Percentiles rank a stretch among this genome's conserved stretches.
Evolutionary conservation across 257 asterid genomes (phyloP).

Genomic region (Schizonepeta tenuifolia): DNA sequence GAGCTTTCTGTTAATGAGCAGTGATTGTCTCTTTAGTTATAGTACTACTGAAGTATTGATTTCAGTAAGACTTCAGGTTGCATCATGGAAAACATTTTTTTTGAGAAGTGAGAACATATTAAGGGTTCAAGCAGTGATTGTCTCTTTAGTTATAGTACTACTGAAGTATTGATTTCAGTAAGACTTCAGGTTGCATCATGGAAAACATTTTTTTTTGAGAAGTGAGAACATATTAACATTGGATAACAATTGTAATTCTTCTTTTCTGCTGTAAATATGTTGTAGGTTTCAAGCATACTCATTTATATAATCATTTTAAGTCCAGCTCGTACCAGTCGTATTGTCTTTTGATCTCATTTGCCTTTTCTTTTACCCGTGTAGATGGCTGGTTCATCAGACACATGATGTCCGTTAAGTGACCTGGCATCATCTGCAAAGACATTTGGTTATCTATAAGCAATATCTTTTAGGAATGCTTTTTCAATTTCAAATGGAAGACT

Average conservation of each 20-base stretch:
- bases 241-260: not conserved
- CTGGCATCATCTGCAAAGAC: constrained; percentile 44
- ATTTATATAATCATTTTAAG: constrained; percentile 3
- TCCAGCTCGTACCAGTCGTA: constrained; percentile 9
- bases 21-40: not conserved
- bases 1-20: not conserved
- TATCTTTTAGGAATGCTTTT: constrained; percentile 22
- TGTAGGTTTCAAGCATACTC: not conserved
- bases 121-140: not conserved
- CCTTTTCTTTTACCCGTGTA: constrained; percentile 37
- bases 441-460: constrained; percentile 28
- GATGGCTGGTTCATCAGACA: constrained; percentile 46
- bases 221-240: not conserved
- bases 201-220: too few relatives aligned
- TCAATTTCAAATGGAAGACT: constrained; percentile 16
- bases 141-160: not conserved
- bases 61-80: not conserved
- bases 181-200: not conserved
- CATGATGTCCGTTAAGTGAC: constrained; percentile 40
- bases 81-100: not conserved
- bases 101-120: too few relatives aligned
- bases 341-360: constrained; percentile 33
- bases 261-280: not conserved
- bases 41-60: not conserved
- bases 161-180: not conserved